Evolutionary conservation across 805 yeast species (phyloP).

Genomic region (Suhomyces tanzawaensis): DNA sequence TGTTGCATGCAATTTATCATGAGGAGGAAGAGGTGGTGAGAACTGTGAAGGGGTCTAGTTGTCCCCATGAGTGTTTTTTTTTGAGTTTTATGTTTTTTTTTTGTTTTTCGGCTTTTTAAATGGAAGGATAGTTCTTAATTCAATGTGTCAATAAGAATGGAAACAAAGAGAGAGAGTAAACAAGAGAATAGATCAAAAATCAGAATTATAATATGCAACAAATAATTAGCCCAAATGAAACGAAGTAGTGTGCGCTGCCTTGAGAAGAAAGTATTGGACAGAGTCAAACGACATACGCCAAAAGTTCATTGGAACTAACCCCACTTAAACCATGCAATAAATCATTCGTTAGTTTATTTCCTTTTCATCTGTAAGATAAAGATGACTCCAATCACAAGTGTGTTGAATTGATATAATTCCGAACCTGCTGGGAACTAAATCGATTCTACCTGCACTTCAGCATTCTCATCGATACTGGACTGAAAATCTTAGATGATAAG

Average conservation of each 20-base stretch:
- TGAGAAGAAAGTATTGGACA: too few species aligned
- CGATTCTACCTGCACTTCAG: background rate
- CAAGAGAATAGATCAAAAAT: background rate
- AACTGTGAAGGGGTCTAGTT: too few species aligned
- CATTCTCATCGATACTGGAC: too few species aligned
- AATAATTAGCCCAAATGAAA: too few species aligned
- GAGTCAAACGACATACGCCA: too few species aligned
- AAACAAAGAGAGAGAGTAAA: background rate
- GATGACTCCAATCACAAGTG: background rate
- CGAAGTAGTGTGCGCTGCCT: too few species aligned
- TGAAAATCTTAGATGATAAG: background rate
- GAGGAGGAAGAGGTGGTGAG: too few species aligned
- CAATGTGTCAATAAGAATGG: constrained; percentile 1
- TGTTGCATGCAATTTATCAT: too few species aligned
- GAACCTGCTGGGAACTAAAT: background rate
- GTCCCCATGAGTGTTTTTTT: background rate
- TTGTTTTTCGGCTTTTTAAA: background rate
- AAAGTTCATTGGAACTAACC: too few species aligned
- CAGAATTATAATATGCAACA: too few species aligned
- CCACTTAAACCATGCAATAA: background rate
- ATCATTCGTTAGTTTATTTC: constrained; percentile 1
- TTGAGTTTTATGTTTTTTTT: background rate
- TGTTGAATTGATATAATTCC: background rate
- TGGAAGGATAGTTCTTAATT: background rate
- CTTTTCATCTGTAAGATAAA: background rate